Percentiles rank a stretch among this genome's conserved stretches.
Evolutionary conservation across 768 basidiomycete species (phyloP).

Genomic region (Mycena venus): DNA sequence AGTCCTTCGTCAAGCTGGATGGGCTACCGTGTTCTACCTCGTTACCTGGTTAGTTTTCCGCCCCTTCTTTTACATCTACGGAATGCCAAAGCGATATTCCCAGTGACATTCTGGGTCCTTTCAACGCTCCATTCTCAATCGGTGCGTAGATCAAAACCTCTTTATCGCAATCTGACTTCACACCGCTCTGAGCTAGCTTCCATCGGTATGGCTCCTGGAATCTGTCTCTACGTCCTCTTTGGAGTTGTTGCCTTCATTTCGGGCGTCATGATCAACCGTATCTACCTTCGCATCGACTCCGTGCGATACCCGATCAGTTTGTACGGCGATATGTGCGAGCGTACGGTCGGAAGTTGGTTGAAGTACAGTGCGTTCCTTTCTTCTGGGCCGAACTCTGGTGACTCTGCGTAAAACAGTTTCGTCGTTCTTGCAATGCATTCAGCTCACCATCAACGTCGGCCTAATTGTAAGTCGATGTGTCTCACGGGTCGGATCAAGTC

Average conservation of each 20-base stretch:
- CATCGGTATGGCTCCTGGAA: constrained; percentile 8
- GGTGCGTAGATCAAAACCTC: no score
- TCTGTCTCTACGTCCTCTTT: constrained; percentile 8
- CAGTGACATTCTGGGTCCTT: constrained; percentile 7
- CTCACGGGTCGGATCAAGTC: not conserved
- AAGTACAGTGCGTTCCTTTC: not conserved
- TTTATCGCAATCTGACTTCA: not conserved
- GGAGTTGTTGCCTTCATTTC: constrained; percentile 10
- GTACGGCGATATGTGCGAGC: constrained; percentile 16
- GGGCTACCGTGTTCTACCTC: constrained; percentile 8
- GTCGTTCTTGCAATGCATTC: constrained; percentile 8
- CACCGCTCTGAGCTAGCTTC: not conserved
- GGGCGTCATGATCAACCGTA: constrained; percentile 8
- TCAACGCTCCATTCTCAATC: constrained; percentile 14
- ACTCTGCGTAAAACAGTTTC: not conserved
- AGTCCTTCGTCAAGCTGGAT: not conserved
- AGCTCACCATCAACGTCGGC: constrained; percentile 14
- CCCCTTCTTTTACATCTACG: not conserved
- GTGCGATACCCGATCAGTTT: not conserved
- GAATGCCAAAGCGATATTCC: not conserved
- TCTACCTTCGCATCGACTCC: constrained; percentile 13
- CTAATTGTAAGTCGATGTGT: not conserved
- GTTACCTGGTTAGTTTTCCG: not conserved
- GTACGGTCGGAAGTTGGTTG: constrained; percentile 7
- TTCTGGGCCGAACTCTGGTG: no score